Percentiles rank a stretch among this genome's conserved stretches.
phyloP scores from a whole-genome alignment of 495 filamentous ascomycete species.

The Cercophora samala region DNA sequence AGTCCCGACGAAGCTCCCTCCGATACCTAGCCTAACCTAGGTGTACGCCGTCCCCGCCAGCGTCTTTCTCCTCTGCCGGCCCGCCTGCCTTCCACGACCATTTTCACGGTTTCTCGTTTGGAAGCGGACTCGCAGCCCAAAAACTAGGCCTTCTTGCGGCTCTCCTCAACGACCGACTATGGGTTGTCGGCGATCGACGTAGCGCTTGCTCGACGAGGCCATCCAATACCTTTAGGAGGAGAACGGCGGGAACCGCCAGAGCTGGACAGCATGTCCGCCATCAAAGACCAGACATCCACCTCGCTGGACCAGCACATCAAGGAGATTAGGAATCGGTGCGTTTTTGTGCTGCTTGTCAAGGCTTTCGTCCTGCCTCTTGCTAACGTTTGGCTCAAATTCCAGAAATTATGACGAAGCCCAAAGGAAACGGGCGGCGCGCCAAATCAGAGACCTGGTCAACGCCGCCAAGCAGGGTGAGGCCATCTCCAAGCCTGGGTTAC shows the following conservation, averaged over 20 bases:
- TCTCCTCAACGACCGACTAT: constrained; percentile 27
- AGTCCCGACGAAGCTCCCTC: background rate
- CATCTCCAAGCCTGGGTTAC: background rate
- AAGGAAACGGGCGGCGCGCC: constrained; percentile 41
- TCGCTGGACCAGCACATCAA: constrained; percentile 35
- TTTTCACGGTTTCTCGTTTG: background rate
- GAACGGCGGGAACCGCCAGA: constrained; percentile 8
- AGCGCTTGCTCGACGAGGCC: constrained; percentile 28
- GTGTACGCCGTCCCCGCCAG: background rate
- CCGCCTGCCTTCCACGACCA: background rate
- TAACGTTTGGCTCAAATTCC: background rate
- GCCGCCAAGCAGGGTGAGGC: constrained; percentile 38
- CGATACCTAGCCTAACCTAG: background rate
- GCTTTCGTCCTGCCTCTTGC: background rate
- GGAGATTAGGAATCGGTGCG: constrained; percentile 35
- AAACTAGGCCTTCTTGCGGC: background rate
- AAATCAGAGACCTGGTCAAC: constrained; percentile 42
- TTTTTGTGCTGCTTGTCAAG: background rate
- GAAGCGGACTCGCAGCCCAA: background rate
- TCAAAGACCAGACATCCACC: constrained; percentile 30
- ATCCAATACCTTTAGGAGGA: constrained; percentile 14
- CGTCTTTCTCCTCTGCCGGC: background rate
- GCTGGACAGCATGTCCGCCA: constrained; percentile 30
- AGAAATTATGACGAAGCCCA: constrained; percentile 35
- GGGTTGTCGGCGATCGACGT: constrained; percentile 28